Conservation (phyloP, 495 filamentous ascomycete species). For the Xylona heveae region DNA sequence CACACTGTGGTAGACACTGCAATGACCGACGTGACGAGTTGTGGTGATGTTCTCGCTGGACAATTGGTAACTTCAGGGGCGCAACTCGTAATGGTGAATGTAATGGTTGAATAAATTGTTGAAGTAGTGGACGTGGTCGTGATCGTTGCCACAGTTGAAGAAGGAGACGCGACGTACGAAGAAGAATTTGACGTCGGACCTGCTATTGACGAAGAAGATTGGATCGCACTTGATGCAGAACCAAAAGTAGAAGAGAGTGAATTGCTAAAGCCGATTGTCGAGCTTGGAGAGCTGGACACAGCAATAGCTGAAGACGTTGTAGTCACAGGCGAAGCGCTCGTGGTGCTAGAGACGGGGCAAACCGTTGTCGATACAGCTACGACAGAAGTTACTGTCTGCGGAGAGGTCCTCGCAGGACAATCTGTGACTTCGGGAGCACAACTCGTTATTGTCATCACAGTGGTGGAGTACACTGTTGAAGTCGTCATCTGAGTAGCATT, state of each 20-base stretch:
- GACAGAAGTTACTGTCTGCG: not conserved
- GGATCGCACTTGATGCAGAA: too few species aligned
- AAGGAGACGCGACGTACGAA: not conserved
- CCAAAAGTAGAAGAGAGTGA: too few species aligned
- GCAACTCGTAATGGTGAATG: slow-evolving; percentile 14
- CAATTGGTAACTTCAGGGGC: slow-evolving; percentile 13
- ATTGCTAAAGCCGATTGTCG: too few species aligned
- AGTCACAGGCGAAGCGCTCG: not conserved
- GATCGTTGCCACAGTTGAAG: too few species aligned
- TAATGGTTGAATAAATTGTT: slow-evolving; percentile 16
- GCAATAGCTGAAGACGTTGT: not conserved
- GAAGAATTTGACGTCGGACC: not conserved
- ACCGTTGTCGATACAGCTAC: not conserved
- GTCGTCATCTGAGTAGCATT: slow-evolving; percentile 15
- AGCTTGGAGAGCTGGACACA: not conserved
- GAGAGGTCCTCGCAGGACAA: slow-evolving; percentile 9
- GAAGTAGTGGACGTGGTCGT: slow-evolving; percentile 16
- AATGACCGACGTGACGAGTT: slow-evolving; percentile 16
- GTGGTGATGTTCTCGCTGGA: slow-evolving; percentile 13
- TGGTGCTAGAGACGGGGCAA: slow-evolving; percentile 1
- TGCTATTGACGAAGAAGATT: too few species aligned
- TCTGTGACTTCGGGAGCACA: slow-evolving; percentile 11
- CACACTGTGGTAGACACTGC: slow-evolving; percentile 12
- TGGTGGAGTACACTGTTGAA: slow-evolving; percentile 15
- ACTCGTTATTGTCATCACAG: slow-evolving; percentile 11